Base-by-base conservation (phyloP, 2,329 filamentous ascomycete genomes). In the Bertia moriformis region DNA sequence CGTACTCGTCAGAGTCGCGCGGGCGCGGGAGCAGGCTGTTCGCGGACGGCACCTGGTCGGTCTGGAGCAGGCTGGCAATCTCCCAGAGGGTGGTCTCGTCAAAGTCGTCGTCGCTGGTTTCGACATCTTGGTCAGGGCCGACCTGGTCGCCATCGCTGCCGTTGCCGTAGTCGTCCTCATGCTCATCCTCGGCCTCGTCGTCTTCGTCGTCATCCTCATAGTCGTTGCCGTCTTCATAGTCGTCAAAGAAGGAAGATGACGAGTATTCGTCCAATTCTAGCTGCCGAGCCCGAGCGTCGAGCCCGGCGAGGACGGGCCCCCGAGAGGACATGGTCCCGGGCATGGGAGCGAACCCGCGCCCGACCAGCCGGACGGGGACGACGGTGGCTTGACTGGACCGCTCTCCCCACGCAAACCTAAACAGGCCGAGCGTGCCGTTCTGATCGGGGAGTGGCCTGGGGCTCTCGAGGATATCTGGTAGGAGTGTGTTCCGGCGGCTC, bases 331-430 rank as follows among this genome's bases (percentile, higher is more conserved):
- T 68, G 14, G 66, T 69, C 2, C 67, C 67, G 4, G 68, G 61
- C 62, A 73, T 69, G 17, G 64, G 59, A 55, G 60, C 62, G 39
- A 58, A 57, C n/a, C n/a, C n/a, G n/a, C n/a, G n/a, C n/a, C n/a
- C n/a, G n/a, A n/a, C n/a, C n/a, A n/a, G n/a, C n/a, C n/a, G n/a
- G 45, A 54, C 55, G 43, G 56, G 53, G 35, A 43, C 52, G 22
- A 53, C 56, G 40, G 55, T 52, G 7, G 67, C 66, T 39, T 63
- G 64, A 51, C 78, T 73, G 15, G 73, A 78, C 47, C 57, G 68
- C 55, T 78, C 73, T 13, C 75, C 75, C 71, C 73, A 78, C 2
- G 75, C 72, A 45, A 78, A 78, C 47, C 76, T 71, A 57, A 77
- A 80, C 47, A 79, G 71, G 4, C 73, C 75, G 14, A 79, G 61